Base-by-base conservation (phyloP, 2,329 filamentous ascomycete species). In the Camillea tinctor region DNA sequence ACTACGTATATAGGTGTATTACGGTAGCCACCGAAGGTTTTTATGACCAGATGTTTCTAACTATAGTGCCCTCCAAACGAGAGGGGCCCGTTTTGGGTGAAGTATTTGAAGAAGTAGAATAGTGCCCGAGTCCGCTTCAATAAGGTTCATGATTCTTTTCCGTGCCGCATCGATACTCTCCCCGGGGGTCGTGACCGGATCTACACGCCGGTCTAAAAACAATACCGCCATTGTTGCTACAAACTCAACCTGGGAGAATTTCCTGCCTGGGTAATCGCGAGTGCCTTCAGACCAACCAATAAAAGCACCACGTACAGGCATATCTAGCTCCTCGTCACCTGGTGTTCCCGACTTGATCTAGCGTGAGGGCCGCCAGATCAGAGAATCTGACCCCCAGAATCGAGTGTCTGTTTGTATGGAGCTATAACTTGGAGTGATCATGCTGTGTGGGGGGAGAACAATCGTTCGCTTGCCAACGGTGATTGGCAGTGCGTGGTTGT, bases 161-260 rank as follows among this genome's bases (percentile, higher is more conserved):
- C 58, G 53, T 21, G 65, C 61, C 8, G 7, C 54, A 5, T 58
- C 58, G 8, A 59, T 48, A 20, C 24, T 66, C 54, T 67, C 64
- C 2, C 52, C 59, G 7, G 52, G 15, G 3, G 9, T 13, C 11
- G 30, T 9, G 15, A 58, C 61, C 3, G 60, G 65, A 13, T 65
- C 60, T 17, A 68, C 64, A 13, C 61, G 58, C 60, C 57, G 62
- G 7, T 63, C 49, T 6, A 21, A 53, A 44, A 67, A 64, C 3
- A 66, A 52, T n/a, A 24, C 30, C 36, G 62, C 66, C 51, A 68
- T 58, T 4, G 61, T 61, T 1, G 64, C 61, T 17, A 72, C 73
- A 40, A 71, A 70, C 63, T 74, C 72, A 15, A 74, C 71, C 51
- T 75, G 72, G 2, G 72, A 71, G 60, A 76, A 75, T 59, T 74